A percentile compares a stretch with the other conserved stretches of the same genome.
Conservation (phyloP, 192 early-diverging fungal species). For the Piromyces finnis region DNA sequence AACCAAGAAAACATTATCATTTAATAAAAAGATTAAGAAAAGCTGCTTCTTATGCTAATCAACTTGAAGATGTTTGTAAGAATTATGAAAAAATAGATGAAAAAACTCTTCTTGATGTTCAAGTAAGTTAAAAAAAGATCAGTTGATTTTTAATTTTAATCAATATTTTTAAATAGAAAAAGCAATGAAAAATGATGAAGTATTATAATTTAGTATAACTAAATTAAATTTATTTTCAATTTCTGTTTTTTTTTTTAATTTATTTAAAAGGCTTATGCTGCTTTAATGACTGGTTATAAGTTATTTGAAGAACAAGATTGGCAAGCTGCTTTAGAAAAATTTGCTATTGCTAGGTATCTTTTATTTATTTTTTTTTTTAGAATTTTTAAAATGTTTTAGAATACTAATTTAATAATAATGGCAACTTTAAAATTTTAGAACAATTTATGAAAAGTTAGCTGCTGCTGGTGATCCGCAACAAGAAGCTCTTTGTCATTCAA, state of each 20-base stretch:
- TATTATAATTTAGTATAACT: too few relatives aligned
- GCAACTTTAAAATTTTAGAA: constrained; percentile 13
- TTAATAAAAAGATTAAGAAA: constrained; percentile 37
- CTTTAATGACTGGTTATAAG: constrained; percentile 44
- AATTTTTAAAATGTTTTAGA: too few relatives aligned
- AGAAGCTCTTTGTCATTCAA: constrained; percentile 37
- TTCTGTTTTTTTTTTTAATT: neutral
- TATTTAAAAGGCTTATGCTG: constrained; percentile 36
- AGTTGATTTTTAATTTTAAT: too few relatives aligned
- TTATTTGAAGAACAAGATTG: constrained; percentile 50
- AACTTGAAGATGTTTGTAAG: constrained; percentile 23
- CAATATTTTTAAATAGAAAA: too few relatives aligned
- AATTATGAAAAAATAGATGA: constrained; percentile 23
- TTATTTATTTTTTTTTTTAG: neutral
- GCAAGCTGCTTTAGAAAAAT: constrained; percentile 41
- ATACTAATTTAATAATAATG: too few relatives aligned
- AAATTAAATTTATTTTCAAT: too few relatives aligned
- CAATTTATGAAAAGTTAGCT: constrained; percentile 48
- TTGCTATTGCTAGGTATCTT: constrained; percentile 34
- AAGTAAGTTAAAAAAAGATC: too few relatives aligned
- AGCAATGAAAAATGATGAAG: too few relatives aligned
- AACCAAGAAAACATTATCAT: constrained; percentile 49
- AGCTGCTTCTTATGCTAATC: constrained; percentile 27
- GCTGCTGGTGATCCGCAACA: constrained; percentile 30
- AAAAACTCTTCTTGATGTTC: constrained; percentile 28